Conservation (phyloP, 2,329 filamentous ascomycete species). For the Sporothrix mexicana region DNA sequence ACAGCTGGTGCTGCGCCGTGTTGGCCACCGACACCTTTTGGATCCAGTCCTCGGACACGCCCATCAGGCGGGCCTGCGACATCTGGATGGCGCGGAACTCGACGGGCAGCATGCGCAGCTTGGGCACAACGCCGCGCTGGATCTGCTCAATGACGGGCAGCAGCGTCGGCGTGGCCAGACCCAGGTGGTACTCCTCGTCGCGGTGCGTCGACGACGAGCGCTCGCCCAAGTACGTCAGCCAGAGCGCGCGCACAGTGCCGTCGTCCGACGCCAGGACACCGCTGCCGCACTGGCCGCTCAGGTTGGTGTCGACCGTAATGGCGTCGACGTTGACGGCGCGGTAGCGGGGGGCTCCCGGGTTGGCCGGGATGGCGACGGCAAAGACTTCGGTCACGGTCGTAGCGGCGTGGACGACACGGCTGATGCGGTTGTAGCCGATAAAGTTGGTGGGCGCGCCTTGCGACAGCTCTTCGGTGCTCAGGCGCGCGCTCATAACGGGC, state of each 20-base stretch:
- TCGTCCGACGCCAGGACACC: slow-evolving; percentile 90
- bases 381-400: slow-evolving; percentile 97
- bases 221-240: slow-evolving; percentile 96
- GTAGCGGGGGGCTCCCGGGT: slow-evolving; percentile 88
- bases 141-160: slow-evolving; percentile 89
- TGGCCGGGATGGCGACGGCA: slow-evolving; percentile 93
- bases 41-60: slow-evolving; percentile 95
- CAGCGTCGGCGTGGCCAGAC: slow-evolving; percentile 84
- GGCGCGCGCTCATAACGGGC: slow-evolving; percentile 84
- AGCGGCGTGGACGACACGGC: slow-evolving; percentile 89
- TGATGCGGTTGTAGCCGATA: slow-evolving; percentile 97
- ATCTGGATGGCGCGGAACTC: slow-evolving; percentile 96
- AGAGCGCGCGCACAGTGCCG: slow-evolving; percentile 91
- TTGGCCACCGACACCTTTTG: slow-evolving; percentile 86
- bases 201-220: slow-evolving; percentile 77
- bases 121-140: slow-evolving; percentile 76
- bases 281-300: slow-evolving; percentile 90
- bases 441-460: slow-evolving; percentile 96
- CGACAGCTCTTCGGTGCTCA: slow-evolving; percentile 81
- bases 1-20: slow-evolving; percentile 90
- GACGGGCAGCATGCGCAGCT: slow-evolving; percentile 87
- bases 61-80: slow-evolving; percentile 96
- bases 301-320: slow-evolving; percentile 92
- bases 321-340: slow-evolving; percentile 95
- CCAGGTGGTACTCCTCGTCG: slow-evolving; percentile 96